Percentiles rank a stretch among this genome's conserved stretches.
phyloP scores from a whole-genome alignment of 2,329 filamentous ascomycete species.

The Bipolaris cookei region DNA sequence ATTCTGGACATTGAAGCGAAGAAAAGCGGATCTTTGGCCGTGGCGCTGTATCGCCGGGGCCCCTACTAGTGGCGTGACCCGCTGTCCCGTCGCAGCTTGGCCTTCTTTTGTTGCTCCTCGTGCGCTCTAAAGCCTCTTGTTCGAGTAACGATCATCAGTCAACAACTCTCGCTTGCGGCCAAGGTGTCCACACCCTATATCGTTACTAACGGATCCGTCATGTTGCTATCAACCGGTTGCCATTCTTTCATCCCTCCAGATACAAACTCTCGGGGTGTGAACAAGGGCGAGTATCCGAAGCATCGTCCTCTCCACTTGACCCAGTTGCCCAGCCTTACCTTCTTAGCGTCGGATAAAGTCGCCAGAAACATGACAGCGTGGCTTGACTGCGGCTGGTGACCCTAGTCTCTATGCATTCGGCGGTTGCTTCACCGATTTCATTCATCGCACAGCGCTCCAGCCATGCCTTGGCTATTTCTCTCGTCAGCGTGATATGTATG shows the following conservation, averaged over 20 bases:
- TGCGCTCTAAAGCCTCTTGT: slow-evolving; percentile 35
- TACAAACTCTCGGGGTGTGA: slow-evolving; percentile 25
- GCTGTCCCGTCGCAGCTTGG: slow-evolving; percentile 29
- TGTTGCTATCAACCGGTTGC: slow-evolving; percentile 23
- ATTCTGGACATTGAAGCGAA: slow-evolving; percentile 21
- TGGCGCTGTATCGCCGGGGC: slow-evolving; percentile 20
- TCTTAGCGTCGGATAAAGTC: slow-evolving; percentile 32
- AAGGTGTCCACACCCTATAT: slow-evolving; percentile 12
- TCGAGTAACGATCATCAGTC: slow-evolving; percentile 35
- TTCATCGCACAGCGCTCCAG: slow-evolving; percentile 20
- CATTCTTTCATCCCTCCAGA: slow-evolving; percentile 24
- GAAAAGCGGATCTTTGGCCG: slow-evolving; percentile 26
- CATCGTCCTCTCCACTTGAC: slow-evolving; percentile 25
- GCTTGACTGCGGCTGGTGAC: slow-evolving; percentile 41
- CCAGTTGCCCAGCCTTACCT: slow-evolving; percentile 23
- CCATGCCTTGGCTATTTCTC: slow-evolving; percentile 30
- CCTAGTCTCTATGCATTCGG: slow-evolving; percentile 27
- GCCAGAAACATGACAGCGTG: slow-evolving; percentile 33
- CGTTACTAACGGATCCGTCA: slow-evolving; percentile 15
- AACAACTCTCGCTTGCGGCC: slow-evolving; percentile 15
- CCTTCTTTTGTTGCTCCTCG: slow-evolving; percentile 31
- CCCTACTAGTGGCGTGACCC: slow-evolving; percentile 29
- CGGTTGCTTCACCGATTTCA: slow-evolving; percentile 14
- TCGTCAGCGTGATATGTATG: slow-evolving; percentile 13
- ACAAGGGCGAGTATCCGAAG: slow-evolving; percentile 28